Percentiles rank a stretch among this genome's conserved stretches.
These are phyloP conservation scores for Debaryomyces psychrophilus DNA, from an alignment of 1,139 yeast species.

Conservation along the genomic window DNA sequence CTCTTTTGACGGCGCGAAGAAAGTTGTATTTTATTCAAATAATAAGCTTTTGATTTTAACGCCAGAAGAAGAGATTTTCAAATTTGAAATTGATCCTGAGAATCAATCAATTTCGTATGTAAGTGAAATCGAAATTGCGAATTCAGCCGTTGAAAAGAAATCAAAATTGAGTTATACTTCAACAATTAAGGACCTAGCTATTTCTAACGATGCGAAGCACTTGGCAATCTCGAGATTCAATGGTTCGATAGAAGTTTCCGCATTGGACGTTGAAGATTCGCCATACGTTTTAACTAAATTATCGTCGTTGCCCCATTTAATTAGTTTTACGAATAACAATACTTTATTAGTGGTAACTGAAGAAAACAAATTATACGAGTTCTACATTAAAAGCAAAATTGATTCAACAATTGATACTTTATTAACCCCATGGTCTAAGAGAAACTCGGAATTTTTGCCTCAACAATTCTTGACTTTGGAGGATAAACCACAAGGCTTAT, in stretches of 20 bases:
- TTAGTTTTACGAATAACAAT: conserved; percentile 51
- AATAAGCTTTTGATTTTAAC: conserved; percentile 57
- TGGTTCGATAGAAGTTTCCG: conserved; percentile 64
- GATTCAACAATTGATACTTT: conserved; percentile 28
- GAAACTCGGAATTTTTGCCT: conserved; percentile 77
- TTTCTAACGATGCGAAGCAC: conserved; percentile 45
- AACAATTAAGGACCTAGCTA: conserved; percentile 54
- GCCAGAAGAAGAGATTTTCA: conserved; percentile 64
- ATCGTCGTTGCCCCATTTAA: conserved; percentile 62
- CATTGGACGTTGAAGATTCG: conserved; percentile 24
- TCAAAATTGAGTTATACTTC: conserved; percentile 37
- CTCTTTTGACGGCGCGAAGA: conserved; percentile 58
- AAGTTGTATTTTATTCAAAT: conserved; percentile 49
- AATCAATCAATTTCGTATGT: conserved; percentile 30
- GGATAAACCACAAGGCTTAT: conserved; percentile 78
- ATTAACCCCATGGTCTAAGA: conserved; percentile 78
- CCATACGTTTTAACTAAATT: conserved; percentile 49
- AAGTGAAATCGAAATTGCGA: conserved; percentile 47
- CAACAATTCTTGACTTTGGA: conserved; percentile 57
- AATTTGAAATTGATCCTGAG: conserved; percentile 43
- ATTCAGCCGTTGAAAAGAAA: conserved; percentile 17
- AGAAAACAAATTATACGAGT: conserved; percentile 76
- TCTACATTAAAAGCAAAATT: conserved; percentile 36
- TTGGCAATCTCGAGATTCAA: conserved; percentile 63
- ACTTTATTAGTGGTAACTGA: conserved; percentile 70